These are phyloP conservation scores for Xerocomellus intermedius DNA, from an alignment of 768 basidiomycete species.

Conservation along the genomic window DNA sequence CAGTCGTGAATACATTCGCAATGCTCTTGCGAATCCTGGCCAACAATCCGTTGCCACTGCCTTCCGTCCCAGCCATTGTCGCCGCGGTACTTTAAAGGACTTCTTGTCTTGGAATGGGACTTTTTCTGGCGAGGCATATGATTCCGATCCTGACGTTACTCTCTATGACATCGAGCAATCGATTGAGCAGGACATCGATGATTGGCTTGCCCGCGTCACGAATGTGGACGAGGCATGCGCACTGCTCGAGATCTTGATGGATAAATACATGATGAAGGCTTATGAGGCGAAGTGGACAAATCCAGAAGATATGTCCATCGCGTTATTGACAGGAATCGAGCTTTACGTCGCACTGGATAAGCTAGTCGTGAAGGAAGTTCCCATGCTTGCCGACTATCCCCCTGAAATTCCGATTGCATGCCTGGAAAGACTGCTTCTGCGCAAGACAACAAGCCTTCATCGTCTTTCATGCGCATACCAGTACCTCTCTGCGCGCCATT, in stretches of 20 bases:
- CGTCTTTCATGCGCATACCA: conserved; percentile 25
- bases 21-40: neutral
- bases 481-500: conserved; percentile 34
- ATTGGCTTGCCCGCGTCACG: conserved; percentile 28
- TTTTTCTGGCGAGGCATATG: conserved; percentile 2
- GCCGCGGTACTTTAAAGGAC: conserved; percentile 5
- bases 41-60: neutral
- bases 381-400: conserved; percentile 31
- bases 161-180: conserved; percentile 39
- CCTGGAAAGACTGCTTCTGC: conserved; percentile 26
- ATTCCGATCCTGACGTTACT: conserved; percentile 11
- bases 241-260: conserved; percentile 18
- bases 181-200: conserved; percentile 29
- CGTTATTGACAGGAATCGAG: conserved; percentile 37
- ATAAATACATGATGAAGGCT: conserved; percentile 25
- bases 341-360: conserved; percentile 36
- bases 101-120: conserved; percentile 12
- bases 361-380: conserved; percentile 15
- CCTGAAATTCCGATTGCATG: conserved; percentile 27
- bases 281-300: conserved; percentile 25
- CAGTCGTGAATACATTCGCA: too few relatives aligned
- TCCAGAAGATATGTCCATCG: conserved; percentile 29
- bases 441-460: conserved; percentile 26
- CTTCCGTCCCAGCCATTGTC: neutral
- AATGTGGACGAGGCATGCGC: conserved; percentile 3